Evolutionary conservation across 192 early-diverging fungal genomes (phyloP).

Genomic region (Radiomyces spectabilis): DNA sequence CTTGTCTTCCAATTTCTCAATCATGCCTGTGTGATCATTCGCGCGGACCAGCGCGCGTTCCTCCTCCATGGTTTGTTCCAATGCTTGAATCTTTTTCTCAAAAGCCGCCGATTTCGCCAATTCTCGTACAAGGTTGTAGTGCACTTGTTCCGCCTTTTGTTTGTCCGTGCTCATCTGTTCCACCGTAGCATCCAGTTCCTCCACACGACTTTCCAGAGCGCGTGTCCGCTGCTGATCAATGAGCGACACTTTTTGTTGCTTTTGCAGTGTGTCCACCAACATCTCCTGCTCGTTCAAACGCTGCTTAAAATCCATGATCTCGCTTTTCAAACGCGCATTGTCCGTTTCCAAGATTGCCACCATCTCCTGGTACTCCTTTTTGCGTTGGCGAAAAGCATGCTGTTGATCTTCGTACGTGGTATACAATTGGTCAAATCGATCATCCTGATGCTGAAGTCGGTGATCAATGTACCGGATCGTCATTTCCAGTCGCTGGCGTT

Average conservation of each 20-base stretch:
- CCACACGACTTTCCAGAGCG: not conserved
- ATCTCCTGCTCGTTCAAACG: too few species aligned
- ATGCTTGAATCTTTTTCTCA: not conserved
- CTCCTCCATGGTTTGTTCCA: not conserved
- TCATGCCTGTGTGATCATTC: constrained; percentile 3
- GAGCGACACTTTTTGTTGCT: constrained; percentile 2
- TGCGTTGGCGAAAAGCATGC: constrained; percentile 10
- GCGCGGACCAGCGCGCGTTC: not conserved
- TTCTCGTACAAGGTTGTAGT: not conserved
- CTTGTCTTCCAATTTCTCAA: constrained; percentile 3
- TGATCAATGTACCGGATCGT: constrained; percentile 20
- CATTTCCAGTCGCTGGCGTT: constrained; percentile 19
- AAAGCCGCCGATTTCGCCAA: not conserved
- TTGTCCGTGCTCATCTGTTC: not conserved
- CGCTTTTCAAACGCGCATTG: not conserved
- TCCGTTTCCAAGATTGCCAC: too few species aligned
- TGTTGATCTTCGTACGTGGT: constrained; percentile 18
- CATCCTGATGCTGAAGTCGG: constrained; percentile 15
- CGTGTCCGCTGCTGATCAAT: too few species aligned
- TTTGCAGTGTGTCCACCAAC: not conserved
- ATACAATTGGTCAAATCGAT: constrained; percentile 6
- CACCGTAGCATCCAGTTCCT: not conserved
- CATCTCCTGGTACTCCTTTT: constrained; percentile 19
- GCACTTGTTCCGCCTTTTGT: too few species aligned
- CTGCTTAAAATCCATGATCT: not conserved